phyloP scores from a whole-genome alignment of 1,139 yeast species.

The Yamadazyma aaseri region DNA sequence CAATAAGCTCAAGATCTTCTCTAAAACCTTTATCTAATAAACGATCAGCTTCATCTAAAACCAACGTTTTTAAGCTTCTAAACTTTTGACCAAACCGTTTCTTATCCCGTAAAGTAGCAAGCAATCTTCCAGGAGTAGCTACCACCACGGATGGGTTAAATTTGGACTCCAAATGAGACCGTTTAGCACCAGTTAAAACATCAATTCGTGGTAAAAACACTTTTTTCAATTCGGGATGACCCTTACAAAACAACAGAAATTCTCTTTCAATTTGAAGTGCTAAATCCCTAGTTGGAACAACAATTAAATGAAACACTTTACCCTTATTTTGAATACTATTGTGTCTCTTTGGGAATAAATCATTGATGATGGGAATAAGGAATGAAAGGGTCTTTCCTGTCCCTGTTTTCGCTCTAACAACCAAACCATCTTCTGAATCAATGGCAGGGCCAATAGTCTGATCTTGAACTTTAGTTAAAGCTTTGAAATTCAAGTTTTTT shows the following conservation, averaged over 20 bases:
- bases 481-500: constrained; percentile 38
- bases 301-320: constrained; percentile 58
- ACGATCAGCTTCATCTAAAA: constrained; percentile 89
- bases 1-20: constrained; percentile 57
- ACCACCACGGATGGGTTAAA: constrained; percentile 55
- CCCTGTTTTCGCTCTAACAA: constrained; percentile 91
- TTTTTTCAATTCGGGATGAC: constrained; percentile 28
- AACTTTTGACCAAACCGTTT: constrained; percentile 48
- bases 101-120: constrained; percentile 52
- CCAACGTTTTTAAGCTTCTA: constrained; percentile 56
- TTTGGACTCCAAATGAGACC: constrained; percentile 18
- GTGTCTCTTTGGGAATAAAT: constrained; percentile 12
- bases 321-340: constrained; percentile 22
- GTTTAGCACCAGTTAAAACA: constrained; percentile 42
- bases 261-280: constrained; percentile 83
- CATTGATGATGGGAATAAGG: constrained; percentile 67
- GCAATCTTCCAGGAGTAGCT: constrained; percentile 89
- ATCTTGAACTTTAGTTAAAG: constrained; percentile 79
- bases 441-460: constrained; percentile 68
- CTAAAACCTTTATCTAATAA: constrained; percentile 76
- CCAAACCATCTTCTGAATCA: constrained; percentile 57
- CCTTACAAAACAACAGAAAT: constrained; percentile 22
- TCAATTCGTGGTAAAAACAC: constrained; percentile 17
- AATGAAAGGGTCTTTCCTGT: constrained; percentile 94
- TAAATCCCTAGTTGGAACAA: constrained; percentile 91